Evolutionary conservation across 2,329 filamentous ascomycete genomes (phyloP), one percentile per base, ranked within the genome.

Genomic region (Epicoccum nigrum): DNA sequence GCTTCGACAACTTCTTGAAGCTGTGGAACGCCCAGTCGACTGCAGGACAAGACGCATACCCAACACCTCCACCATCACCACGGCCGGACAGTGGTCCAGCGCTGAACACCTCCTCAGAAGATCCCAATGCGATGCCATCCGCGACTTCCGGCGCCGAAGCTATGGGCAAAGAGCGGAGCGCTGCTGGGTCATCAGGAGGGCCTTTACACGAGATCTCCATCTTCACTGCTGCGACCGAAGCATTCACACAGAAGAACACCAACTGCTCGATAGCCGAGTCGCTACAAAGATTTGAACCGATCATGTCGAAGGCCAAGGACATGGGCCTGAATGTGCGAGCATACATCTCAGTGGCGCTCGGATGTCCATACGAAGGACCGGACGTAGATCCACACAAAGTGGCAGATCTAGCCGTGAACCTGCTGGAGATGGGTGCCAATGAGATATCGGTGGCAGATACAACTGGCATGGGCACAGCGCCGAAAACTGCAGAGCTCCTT

Each of bases 391-490:
- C 84, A 0, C 76, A 81, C 59, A 81, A 79, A 47, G 85, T 87
- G 2, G 84, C 85, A 2, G 81, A 84, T 21, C 77, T 87, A 19
- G 84, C 84, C 79, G 54, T 85, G 79, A 65, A 76, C 6, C 72
- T 96, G 40, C 79, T 96, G 1, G 89, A 92, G 67, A 89, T 93
- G 79, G 92, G 92, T 15, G 92, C 90, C 16, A 90, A 96, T 67
- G 91, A 96, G 78, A 92, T 97, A 60, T 89, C 89, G 1, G 83
- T 96, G 0, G 92, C 91, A 6, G 92, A 96, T 67, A 97, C 92
- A 0, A 93, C 92, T 0, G 92, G 92, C 15, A 92, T 95, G 83
- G 92, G 92, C 25, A 95, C 90, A 0, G 86, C 86, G n/a, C 86
- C 86, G 15, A 79, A 84, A 48, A 90, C 87, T 2, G 77, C 79